Percentiles rank a stretch among this genome's conserved stretches.
Evolutionary conservation across 23 red algal species (phyloP).

Genomic region (Cyanidium caldarium): DNA sequence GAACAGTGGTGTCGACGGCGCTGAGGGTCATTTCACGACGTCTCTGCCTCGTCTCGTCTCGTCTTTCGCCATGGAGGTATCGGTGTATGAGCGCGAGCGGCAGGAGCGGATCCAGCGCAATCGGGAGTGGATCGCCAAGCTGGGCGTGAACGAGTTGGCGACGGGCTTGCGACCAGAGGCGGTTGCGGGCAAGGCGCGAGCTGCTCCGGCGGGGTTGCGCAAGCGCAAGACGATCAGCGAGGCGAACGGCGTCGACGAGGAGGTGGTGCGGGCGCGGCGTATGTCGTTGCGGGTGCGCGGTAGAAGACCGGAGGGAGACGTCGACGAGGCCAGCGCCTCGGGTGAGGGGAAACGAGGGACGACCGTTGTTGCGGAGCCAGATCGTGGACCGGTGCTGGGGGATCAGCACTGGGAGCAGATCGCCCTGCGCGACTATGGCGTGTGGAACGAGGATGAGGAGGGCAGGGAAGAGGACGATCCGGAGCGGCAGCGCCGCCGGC

Average conservation of each 20-base stretch:
- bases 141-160: not conserved
- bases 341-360: no score
- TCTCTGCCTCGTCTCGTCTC: no score
- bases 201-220: not conserved
- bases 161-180: not conserved
- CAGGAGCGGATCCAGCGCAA: not conserved
- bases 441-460: not conserved
- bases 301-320: not conserved
- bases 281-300: not conserved
- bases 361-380: no score
- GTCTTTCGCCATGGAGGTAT: no score
- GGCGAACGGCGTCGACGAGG: not conserved
- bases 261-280: not conserved
- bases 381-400: not conserved
- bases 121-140: not conserved
- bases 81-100: conserved; percentile 1
- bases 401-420: not conserved
- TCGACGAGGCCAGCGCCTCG: not conserved
- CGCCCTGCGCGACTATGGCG: not conserved
- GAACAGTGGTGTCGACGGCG: no score
- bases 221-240: not conserved
- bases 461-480: not conserved
- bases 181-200: not conserved
- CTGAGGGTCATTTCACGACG: no score
- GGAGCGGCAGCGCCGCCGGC: not conserved